Percentiles rank a stretch among this genome's conserved stretches.
phyloP scores from a whole-genome alignment of 768 basidiomycete genomes.

The Suillus luteus region DNA sequence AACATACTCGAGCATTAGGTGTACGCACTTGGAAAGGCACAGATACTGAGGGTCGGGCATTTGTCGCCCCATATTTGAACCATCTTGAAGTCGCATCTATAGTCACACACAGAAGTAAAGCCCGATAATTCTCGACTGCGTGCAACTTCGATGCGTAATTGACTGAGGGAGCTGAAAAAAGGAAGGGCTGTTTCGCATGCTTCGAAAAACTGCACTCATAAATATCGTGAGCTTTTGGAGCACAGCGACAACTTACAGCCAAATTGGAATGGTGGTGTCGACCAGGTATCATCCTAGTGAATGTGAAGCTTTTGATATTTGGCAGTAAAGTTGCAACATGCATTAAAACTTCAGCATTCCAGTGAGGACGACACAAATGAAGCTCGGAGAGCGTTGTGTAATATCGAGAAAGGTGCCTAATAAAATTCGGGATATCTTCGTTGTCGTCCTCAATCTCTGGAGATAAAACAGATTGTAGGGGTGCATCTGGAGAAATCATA shows the following conservation, averaged over 20 bases:
- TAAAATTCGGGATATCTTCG: neutral
- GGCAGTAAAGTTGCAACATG: conserved; percentile 1
- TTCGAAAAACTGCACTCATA: conserved; percentile 2
- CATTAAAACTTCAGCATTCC: neutral
- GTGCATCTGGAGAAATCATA: conserved; percentile 10
- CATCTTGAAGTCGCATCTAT: conserved; percentile 3
- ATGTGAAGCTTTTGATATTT: neutral
- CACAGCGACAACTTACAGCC: neutral
- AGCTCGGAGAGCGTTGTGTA: conserved; percentile 1
- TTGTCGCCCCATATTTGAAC: conserved; percentile 9
- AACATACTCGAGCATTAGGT: neutral
- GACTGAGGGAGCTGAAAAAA: neutral
- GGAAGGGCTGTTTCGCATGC: conserved; percentile 5
- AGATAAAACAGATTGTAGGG: conserved; percentile 3
- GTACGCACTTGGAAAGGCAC: conserved; percentile 15
- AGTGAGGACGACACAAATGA: conserved; percentile 2
- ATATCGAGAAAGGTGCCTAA: neutral
- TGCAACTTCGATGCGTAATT: neutral
- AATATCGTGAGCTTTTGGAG: neutral
- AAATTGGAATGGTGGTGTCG: neutral
- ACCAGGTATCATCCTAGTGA: neutral
- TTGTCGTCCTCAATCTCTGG: conserved; percentile 9
- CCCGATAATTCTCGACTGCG: neutral
- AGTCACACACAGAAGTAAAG: neutral
- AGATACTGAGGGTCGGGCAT: conserved; percentile 10